phyloP scores from a whole-genome alignment of 2,329 filamentous ascomycete species.

The Aurifilum marmelostoma region DNA sequence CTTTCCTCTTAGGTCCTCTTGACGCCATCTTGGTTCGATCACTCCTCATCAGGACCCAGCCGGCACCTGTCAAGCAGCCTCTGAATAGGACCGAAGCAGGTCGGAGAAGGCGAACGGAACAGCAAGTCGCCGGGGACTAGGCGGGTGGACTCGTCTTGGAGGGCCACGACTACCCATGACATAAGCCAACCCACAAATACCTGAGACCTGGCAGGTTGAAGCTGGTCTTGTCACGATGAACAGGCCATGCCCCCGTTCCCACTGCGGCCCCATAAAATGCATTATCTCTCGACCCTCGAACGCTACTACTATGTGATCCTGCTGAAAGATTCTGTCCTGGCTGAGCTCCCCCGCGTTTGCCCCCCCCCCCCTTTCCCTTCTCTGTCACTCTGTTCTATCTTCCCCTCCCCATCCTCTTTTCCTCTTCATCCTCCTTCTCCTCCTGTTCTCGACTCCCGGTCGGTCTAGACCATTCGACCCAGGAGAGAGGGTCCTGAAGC shows the following conservation, averaged over 20 bases:
- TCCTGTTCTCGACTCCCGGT: not conserved
- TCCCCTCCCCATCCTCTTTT: not conserved
- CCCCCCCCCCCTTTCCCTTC: not conserved
- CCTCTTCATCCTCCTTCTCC: not conserved
- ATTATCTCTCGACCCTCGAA: not conserved
- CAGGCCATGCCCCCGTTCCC: not conserved
- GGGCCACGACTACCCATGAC: not conserved
- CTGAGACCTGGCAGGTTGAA: not conserved
- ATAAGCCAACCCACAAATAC: not conserved
- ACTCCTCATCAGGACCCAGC: not conserved
- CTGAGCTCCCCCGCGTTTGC: not conserved
- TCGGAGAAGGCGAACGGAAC: not conserved
- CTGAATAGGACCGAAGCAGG: not conserved
- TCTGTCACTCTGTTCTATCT: not conserved
- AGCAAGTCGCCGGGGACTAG: not conserved
- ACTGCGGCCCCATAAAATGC: not conserved
- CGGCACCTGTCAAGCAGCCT: not conserved
- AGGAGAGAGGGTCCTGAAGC: conserved; percentile 1
- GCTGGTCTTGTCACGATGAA: not conserved
- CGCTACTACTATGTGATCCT: not conserved
- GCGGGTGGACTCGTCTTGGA: not conserved
- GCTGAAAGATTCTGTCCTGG: not conserved
- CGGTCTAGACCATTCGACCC: conserved; percentile 11
- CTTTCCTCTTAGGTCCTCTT: not conserved
- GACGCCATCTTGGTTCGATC: not conserved